Base-by-base conservation (phyloP, 176 grass and related monocot species). In the Pontederia paniculata region DNA sequence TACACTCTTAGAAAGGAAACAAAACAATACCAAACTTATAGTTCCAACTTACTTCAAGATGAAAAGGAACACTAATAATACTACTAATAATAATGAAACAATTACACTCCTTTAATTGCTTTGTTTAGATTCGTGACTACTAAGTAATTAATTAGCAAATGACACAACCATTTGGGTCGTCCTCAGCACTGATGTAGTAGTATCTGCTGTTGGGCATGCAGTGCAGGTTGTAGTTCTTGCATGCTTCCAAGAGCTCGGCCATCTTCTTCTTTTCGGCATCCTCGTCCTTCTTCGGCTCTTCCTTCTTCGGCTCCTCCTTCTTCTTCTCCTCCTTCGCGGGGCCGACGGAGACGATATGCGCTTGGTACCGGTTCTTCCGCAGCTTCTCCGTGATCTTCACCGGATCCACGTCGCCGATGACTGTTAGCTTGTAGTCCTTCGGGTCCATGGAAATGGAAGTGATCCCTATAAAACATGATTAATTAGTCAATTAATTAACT, bases 241-340 rank as follows among this genome's bases (percentile, higher is more conserved):
- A 65, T 44, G 62, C 69, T 8, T 52, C 49, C 43, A 75, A 44
- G 28, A 67, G 12, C 21, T 75, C 45, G 23, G 70, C 68, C 60
- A 80, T 0, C 23, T 37, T 20, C 14, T 50, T 12, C 8, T 48
- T 25, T 20, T 63, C 44, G n/a, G n/a, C n/a, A n/a, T 31, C 20
- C 47, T 50, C 25, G 2, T 51, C 15, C 16, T 52, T 37, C 23
- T 37, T 11, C 8, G 25, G 4, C 21, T 25, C 23, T 3, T 12
- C 62, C 62, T 52, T 25, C 21, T 65, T 65, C 14, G 45, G 11
- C 15, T 64, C 61, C 9, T 65, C 42, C 58, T 55, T 22, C 42
- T 45, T 23, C 44, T 62, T 46, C 60, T 45, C 18, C 43, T 62
- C 60, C 19, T 62, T 62, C 43, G 60, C 60, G 17, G 60, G 60